These are phyloP conservation scores for Dictyophora rubrovolvata DNA, from an alignment of 768 basidiomycete species.

Conservation along the genomic window DNA sequence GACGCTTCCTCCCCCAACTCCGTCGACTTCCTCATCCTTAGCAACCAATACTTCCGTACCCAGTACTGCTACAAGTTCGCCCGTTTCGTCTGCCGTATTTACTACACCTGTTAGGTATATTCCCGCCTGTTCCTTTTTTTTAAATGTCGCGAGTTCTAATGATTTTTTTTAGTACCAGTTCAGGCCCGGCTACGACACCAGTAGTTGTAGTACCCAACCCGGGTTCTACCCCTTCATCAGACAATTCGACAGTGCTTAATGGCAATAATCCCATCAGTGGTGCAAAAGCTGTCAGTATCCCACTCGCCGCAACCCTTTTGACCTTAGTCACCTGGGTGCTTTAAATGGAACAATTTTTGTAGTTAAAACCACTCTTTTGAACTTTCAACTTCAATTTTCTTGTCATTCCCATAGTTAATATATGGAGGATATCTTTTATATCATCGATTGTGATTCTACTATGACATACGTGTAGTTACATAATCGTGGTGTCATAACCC, in stretches of 20 bases:
- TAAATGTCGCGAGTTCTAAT: background rate
- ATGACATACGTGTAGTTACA: too few relatives aligned
- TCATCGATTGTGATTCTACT: too few relatives aligned
- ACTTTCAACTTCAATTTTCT: background rate
- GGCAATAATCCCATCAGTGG: background rate
- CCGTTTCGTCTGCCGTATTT: too few relatives aligned
- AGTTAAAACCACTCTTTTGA: background rate
- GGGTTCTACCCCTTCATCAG: background rate
- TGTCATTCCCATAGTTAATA: background rate
- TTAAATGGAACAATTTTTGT: background rate
- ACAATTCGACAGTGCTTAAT: background rate
- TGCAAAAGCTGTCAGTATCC: background rate
- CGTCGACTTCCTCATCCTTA: background rate
- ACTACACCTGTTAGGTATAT: background rate
- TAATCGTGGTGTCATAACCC: background rate
- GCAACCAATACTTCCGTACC: background rate
- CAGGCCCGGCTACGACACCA: background rate
- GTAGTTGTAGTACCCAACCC: background rate
- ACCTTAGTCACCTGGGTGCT: background rate
- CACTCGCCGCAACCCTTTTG: background rate
- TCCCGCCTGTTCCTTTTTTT: background rate
- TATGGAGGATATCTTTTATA: too few relatives aligned
- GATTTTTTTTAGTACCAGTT: background rate
- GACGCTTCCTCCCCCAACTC: background rate
- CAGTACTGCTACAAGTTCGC: background rate